phyloP scores from a whole-genome alignment of 192 early-diverging fungal genomes.

The Dissophora globulifera region DNA sequence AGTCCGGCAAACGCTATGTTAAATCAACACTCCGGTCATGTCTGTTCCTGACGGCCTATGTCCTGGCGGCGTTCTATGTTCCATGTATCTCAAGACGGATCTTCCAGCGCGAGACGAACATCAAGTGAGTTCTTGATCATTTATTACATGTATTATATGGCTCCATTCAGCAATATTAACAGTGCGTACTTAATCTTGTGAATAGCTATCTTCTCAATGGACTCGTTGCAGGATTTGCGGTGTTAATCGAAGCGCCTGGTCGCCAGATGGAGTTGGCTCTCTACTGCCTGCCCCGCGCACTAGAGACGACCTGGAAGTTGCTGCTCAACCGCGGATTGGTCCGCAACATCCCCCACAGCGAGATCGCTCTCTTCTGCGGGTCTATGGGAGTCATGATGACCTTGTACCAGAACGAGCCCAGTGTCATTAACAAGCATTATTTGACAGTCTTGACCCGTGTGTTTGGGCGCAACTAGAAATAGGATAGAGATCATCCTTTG shows the following conservation, averaged over 20 bases:
- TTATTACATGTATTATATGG: too few species aligned
- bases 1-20: conserved; percentile 52
- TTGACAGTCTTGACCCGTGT: conserved; percentile 79
- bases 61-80: conserved; percentile 59
- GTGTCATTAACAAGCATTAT: conserved; percentile 77
- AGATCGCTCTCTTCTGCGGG: conserved; percentile 76
- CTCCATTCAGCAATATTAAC: too few species aligned
- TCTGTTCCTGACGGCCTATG: conserved; percentile 67
- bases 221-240: conserved; percentile 62
- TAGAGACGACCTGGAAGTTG: conserved; percentile 78
- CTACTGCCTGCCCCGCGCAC: conserved; percentile 84
- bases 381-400: conserved; percentile 84
- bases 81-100: conserved; percentile 63
- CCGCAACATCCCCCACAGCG: conserved; percentile 70
- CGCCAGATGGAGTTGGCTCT: conserved; percentile 83
- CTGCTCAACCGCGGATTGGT: conserved; percentile 66
- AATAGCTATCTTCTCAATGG: conserved; percentile 55
- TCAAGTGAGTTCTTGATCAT: conserved; percentile 54
- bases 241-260: conserved; percentile 69
- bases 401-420: conserved; percentile 83
- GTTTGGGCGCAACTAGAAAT: conserved; percentile 77
- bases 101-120: conserved; percentile 56
- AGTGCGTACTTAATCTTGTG: not conserved
- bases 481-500: too few species aligned
- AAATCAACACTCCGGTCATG: conserved; percentile 67